phyloP scores from a whole-genome alignment of 441 rosid genomes.

The Pelargonium citronellum region DNA sequence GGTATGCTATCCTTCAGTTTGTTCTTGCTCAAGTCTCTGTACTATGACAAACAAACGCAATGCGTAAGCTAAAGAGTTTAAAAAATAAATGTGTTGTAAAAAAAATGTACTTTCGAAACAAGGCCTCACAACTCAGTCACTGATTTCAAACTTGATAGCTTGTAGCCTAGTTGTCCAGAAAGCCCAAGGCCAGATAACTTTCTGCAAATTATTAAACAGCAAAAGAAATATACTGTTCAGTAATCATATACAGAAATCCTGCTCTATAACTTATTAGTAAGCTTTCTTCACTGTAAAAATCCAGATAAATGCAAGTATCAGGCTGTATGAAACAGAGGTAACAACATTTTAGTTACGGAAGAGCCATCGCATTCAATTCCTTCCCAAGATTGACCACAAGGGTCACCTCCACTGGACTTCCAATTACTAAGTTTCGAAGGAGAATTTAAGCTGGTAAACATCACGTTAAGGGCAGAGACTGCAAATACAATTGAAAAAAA shows the following conservation, averaged over 20 bases:
- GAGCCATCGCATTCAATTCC: constrained; percentile 82
- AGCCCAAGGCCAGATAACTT: constrained; percentile 61
- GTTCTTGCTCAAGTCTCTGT: constrained; percentile 87
- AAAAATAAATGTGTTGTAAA: background rate
- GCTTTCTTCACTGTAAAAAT: background rate
- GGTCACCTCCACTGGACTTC: constrained; percentile 75
- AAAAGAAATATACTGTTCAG: constrained; percentile 4
- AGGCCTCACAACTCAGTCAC: constrained; percentile 67
- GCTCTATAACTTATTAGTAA: background rate
- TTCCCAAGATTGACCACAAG: constrained; percentile 82
- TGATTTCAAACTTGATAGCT: constrained; percentile 68
- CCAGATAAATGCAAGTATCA: constrained; percentile 1
- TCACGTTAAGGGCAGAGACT: constrained; percentile 83
- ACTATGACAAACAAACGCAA: constrained; percentile 38
- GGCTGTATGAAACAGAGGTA: constrained; percentile 3
- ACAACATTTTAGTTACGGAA: constrained; percentile 68
- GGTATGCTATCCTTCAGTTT: constrained; percentile 74
- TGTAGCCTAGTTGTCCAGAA: constrained; percentile 76
- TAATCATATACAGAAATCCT: background rate
- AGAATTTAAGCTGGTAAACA: constrained; percentile 73
- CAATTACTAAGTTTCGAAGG: constrained; percentile 66
- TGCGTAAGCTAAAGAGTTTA: constrained; percentile 20
- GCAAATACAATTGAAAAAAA: constrained; percentile 20
- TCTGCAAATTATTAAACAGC: constrained; percentile 34
- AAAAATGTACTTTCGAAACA: constrained; percentile 14